Percentiles rank a stretch among this genome's conserved stretches.
Conservation (phyloP, 768 basidiomycete genomes). For the Tylopilus intermedius region DNA sequence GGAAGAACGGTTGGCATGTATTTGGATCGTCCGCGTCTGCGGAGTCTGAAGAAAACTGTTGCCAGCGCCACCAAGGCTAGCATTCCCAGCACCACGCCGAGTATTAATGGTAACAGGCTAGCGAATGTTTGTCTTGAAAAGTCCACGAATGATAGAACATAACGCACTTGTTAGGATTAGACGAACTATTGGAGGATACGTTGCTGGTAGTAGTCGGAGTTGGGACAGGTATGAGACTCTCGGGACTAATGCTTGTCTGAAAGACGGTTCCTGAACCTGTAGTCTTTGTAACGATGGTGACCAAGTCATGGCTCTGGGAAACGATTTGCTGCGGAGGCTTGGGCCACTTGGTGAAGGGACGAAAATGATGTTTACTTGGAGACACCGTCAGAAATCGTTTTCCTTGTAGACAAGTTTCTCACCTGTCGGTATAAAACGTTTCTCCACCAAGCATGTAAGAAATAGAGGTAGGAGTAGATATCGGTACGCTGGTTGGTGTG, state of each 20-base stretch:
- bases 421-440: conserved; percentile 5
- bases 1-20: neutral
- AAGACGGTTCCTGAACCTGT: neutral
- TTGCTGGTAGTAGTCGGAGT: conserved; percentile 7
- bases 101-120: conserved; percentile 13
- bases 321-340: neutral
- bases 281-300: neutral
- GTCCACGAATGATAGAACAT: neutral
- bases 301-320: neutral
- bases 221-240: neutral
- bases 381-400: neutral
- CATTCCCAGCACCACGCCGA: conserved; percentile 7
- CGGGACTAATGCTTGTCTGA: neutral
- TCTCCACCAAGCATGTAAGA: neutral
- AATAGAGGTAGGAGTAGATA: neutral
- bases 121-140: neutral
- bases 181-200: neutral
- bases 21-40: neutral
- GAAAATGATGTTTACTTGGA: neutral
- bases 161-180: conserved; percentile 10
- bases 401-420: neutral
- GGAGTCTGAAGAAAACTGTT: conserved; percentile 3
- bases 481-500: neutral
- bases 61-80: conserved; percentile 7
- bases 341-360: neutral